Evolutionary conservation across 208 protist genomes (phyloP), one percentile per base, ranked within the genome.

Genomic region (Strigomonas culicis): DNA sequence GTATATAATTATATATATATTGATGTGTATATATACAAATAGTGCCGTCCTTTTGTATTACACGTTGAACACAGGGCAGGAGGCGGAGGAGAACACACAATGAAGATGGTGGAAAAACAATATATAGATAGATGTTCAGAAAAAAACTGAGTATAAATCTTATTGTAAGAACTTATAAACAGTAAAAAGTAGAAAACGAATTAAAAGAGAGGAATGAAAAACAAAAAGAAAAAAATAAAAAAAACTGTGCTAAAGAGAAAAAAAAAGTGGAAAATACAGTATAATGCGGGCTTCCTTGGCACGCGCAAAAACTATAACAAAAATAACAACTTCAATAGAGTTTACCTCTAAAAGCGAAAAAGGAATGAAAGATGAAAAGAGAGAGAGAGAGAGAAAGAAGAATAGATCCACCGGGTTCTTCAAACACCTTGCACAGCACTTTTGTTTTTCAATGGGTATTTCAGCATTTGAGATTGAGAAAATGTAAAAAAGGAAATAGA

Each of bases 181-280:
- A 56, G 28, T 15, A 34, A 6, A 41, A 2, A 51, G 44, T 15
- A 65, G 19, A 24, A 17, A 25, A 47, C 17, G 50, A 1, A 41
- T 19, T 36, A 39, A 47, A n/a, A 30, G 43, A 46, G 24, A 34
- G 41, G 19, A 58, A 32, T 4, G 15, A 50, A 21, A 50, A 31
- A 34, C 31, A 46, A 68, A 62, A 25, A 52, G 44, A 15, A 67
- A 49, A 58, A 22, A 59, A 17, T 28, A 10, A 32, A 28, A 21
- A 49, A 46, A 61, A 49, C 10, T 27, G 43, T 7, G 28, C 30
- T 27, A 22, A 63, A 59, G 36, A 58, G 34, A 71, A 71, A 52
- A 49, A 59, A 21, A 55, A 55, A 39, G 59, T 6, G 57, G 41
- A 46, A 57, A 41, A 19, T 46, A 6, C 21, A 27, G 10, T 19